These are phyloP conservation scores for Ensete glaucum DNA, from an alignment of 176 grass and related monocot genomes.

Conservation along the genomic window DNA sequence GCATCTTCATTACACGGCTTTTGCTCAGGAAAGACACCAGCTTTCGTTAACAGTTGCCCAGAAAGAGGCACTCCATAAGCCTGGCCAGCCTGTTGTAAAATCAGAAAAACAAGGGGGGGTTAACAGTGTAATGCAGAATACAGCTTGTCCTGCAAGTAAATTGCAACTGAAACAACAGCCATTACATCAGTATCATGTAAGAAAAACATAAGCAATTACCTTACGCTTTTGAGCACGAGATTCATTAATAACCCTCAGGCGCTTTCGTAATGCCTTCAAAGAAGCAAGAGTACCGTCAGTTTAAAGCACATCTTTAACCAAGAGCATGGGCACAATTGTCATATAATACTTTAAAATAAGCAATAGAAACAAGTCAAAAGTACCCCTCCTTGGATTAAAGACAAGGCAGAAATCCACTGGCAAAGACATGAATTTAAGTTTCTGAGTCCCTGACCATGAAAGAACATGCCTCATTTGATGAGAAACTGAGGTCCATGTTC, in stretches of 20 bases:
- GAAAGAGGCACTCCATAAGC: conserved; percentile 97
- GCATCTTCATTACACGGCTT: conserved; percentile 73
- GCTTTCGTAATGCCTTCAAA: conserved; percentile 69
- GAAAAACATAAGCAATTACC: conserved; percentile 32
- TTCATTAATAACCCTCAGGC: conserved; percentile 89
- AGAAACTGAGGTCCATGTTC: too few relatives aligned
- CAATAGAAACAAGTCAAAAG: not conserved
- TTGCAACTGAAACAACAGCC: not conserved
- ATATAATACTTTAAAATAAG: too few relatives aligned
- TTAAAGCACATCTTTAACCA: not conserved
- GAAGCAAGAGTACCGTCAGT: conserved; percentile 32
- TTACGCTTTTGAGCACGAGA: conserved; percentile 97
- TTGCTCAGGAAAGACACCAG: conserved; percentile 89
- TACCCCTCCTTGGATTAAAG: not conserved
- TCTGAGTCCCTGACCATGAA: not conserved
- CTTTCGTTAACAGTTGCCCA: conserved; percentile 68
- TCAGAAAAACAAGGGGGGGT: not conserved
- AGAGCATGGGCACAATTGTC: not conserved
- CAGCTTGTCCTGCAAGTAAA: not conserved
- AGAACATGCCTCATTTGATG: too few relatives aligned
- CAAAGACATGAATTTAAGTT: not conserved
- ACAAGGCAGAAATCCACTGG: not conserved
- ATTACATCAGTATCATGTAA: conserved; percentile 14
- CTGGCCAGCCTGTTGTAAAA: conserved; percentile 79
- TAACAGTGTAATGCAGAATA: not conserved